phyloP scores from a whole-genome alignment of 768 basidiomycete genomes.

The Nidula microcarpa region DNA sequence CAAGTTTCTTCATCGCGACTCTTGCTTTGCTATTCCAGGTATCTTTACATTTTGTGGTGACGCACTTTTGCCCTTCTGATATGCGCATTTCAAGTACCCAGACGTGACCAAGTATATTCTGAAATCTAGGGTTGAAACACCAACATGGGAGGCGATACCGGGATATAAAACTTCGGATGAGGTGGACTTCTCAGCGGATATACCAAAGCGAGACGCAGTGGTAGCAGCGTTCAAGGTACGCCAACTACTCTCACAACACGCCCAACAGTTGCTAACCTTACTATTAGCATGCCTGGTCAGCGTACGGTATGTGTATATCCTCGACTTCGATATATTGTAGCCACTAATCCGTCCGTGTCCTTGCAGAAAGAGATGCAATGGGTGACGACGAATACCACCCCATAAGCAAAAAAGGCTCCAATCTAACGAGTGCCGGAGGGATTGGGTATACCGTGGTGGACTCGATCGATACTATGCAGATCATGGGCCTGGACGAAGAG shows the following conservation, averaged over 20 bases:
- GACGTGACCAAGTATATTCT: neutral
- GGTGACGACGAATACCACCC: constrained; percentile 93
- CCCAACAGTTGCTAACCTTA: constrained; percentile 1
- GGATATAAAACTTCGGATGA: neutral
- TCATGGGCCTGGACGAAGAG: constrained; percentile 84
- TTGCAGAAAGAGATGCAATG: constrained; percentile 84
- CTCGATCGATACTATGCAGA: constrained; percentile 82
- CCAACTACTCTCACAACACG: neutral
- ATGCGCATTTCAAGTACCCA: neutral
- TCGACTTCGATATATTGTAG: neutral
- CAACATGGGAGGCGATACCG: constrained; percentile 9
- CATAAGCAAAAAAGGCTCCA: constrained; percentile 66
- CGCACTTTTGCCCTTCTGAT: no score
- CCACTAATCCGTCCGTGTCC: neutral
- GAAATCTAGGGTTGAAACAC: neutral
- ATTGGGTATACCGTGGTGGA: constrained; percentile 93
- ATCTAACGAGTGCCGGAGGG: constrained; percentile 73
- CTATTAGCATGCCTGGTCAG: constrained; percentile 77
- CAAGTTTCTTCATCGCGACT: no score
- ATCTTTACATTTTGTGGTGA: no score
- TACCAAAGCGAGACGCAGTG: constrained; percentile 62
- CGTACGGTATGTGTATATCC: constrained; percentile 60
- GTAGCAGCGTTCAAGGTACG: constrained; percentile 78
- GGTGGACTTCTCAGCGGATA: constrained; percentile 41
- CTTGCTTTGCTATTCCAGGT: no score